Percentiles rank a stretch among this genome's conserved stretches.
These are phyloP conservation scores for Teratosphaeria viscida DNA, from an alignment of 2,329 filamentous ascomycete species.

Conservation along the genomic window DNA sequence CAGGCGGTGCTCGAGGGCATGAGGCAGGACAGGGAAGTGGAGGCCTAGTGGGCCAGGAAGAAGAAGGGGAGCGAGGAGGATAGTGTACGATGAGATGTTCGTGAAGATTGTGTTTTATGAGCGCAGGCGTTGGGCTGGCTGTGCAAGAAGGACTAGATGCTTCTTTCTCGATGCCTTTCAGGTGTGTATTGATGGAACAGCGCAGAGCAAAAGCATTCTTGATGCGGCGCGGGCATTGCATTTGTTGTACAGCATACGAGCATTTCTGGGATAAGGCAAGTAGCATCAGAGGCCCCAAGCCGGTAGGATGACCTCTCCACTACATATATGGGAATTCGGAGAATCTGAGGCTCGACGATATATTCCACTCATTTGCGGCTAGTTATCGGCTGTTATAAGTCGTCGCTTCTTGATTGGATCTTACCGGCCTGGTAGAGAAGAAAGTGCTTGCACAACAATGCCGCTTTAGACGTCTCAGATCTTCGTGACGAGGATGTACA, in stretches of 20 bases:
- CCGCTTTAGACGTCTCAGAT: too few species aligned
- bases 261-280: background rate
- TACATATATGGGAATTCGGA: background rate
- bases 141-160: background rate
- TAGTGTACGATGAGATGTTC: background rate
- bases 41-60: slow-evolving; percentile 1
- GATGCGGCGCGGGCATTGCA: slow-evolving; percentile 3
- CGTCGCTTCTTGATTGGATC: too few species aligned
- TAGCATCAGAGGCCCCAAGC: slow-evolving; percentile 11
- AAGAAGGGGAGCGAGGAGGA: background rate
- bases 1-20: slow-evolving; percentile 62
- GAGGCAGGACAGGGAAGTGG: slow-evolving; percentile 43
- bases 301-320: slow-evolving; percentile 15
- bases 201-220: background rate
- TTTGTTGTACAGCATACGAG: background rate
- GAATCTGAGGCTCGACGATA: background rate
- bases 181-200: background rate
- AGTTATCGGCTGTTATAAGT: background rate
- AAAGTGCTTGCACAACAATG: too few species aligned
- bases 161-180: slow-evolving; percentile 1
- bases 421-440: too few species aligned
- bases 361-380: too few species aligned
- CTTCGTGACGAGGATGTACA: too few species aligned
- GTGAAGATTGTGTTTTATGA: background rate
- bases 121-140: slow-evolving; percentile 7